A percentile compares a stretch with the other conserved stretches of the same genome.
Conservation (phyloP, 768 basidiomycete species). For the Boletus rubropictus region DNA sequence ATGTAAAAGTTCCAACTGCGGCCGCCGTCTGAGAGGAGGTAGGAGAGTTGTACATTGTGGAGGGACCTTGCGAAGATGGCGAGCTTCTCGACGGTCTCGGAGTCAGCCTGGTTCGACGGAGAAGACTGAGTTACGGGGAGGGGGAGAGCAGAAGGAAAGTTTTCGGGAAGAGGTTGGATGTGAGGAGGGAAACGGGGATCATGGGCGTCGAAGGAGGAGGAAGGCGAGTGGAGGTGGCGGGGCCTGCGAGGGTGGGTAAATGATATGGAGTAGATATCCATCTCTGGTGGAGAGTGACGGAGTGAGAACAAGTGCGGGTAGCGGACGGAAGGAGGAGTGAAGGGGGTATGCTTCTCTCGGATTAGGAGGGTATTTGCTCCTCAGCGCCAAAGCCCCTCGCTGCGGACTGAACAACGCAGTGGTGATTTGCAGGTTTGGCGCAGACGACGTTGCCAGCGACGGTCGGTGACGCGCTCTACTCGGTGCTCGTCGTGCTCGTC, state of each 20-base stretch:
- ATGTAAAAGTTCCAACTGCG: slow-evolving; percentile 85
- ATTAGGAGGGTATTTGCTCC: slow-evolving; percentile 26
- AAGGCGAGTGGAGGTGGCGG: slow-evolving; percentile 53
- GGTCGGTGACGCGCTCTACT: slow-evolving; percentile 17
- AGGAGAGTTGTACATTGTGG: slow-evolving; percentile 81
- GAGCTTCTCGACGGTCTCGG: slow-evolving; percentile 76
- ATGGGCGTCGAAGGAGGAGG: slow-evolving; percentile 59
- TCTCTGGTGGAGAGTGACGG: slow-evolving; percentile 24
- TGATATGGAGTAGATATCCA: slow-evolving; percentile 95
- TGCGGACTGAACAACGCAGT: slow-evolving; percentile 1
- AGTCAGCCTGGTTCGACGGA: slow-evolving; percentile 40
- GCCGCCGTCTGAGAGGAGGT: slow-evolving; percentile 59
- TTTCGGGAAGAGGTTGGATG: slow-evolving; percentile 31
- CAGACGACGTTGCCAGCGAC: slow-evolving; percentile 4
- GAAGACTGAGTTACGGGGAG: slow-evolving; percentile 34
- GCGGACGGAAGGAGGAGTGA: slow-evolving; percentile 3
- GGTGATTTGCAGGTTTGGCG: neutral
- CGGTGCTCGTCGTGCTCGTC: slow-evolving; percentile 16
- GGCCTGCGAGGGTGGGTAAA: slow-evolving; percentile 87
- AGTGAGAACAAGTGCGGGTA: slow-evolving; percentile 1
- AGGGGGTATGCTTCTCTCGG: slow-evolving; percentile 18
- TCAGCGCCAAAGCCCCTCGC: slow-evolving; percentile 13
- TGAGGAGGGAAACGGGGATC: slow-evolving; percentile 44
- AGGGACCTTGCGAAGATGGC: slow-evolving; percentile 72
- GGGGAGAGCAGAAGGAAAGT: slow-evolving; percentile 34